Evolutionary conservation across 176 grass and related monocot genomes (phyloP).

Genomic region (bread wheat (Triticum aestivum)): DNA sequence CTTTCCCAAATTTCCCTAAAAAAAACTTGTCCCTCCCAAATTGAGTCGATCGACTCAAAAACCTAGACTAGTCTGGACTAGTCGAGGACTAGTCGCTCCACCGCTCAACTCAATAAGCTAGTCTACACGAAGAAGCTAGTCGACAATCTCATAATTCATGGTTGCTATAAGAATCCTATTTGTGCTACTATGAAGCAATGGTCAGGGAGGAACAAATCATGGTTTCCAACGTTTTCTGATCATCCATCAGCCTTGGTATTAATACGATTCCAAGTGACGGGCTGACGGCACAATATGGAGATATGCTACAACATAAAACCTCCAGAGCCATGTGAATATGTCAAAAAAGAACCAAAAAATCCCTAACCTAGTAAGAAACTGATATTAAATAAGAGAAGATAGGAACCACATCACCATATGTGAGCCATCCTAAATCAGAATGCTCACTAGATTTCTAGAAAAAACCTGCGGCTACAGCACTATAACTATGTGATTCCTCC

Average conservation of each 20-base stretch:
- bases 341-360: background rate
- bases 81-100: too few species aligned
- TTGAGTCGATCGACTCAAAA: too few species aligned
- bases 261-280: too few species aligned
- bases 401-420: background rate
- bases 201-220: too few species aligned
- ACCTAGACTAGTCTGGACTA: too few species aligned
- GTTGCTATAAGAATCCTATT: background rate
- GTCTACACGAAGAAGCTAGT: too few species aligned
- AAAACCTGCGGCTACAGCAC: background rate
- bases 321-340: background rate
- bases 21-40: too few species aligned
- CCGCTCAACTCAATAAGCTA: too few species aligned
- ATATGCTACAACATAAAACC: background rate
- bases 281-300: background rate
- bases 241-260: too few species aligned
- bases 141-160: too few species aligned
- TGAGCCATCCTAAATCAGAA: constrained; percentile 1
- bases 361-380: background rate
- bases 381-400: background rate
- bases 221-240: too few species aligned
- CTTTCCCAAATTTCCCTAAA: too few species aligned
- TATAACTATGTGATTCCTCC: background rate
- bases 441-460: background rate
- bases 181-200: background rate